Conservation (phyloP, 805 yeast species). For the Candida adriatica region DNA sequence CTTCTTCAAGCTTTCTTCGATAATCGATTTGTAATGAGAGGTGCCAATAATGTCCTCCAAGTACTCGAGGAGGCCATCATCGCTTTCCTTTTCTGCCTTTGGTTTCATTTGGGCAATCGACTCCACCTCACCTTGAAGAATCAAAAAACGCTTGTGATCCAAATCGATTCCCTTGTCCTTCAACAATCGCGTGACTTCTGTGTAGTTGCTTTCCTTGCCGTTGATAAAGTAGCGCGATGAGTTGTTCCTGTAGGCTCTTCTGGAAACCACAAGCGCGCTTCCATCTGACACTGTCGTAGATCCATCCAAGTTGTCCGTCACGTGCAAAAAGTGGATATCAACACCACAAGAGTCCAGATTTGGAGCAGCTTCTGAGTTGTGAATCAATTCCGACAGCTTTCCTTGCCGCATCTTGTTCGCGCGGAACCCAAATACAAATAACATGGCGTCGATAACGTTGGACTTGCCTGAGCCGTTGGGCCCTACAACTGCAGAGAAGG, state of each 20-base stretch:
- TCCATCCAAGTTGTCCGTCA: conserved; percentile 49
- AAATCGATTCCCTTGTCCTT: conserved; percentile 84
- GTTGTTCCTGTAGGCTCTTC: conserved; percentile 74
- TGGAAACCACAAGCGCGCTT: conserved; percentile 57
- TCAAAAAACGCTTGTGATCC: conserved; percentile 90
- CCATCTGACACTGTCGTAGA: conserved; percentile 41
- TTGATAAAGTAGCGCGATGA: conserved; percentile 75
- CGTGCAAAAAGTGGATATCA: conserved; percentile 81
- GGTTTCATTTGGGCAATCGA: conserved; percentile 98
- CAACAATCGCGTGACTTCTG: conserved; percentile 69
- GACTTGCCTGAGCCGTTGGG: conserved; percentile 99
- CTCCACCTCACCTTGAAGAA: conserved; percentile 97
- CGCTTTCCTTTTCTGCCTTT: conserved; percentile 86
- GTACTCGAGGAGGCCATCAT: conserved; percentile 91
- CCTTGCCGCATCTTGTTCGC: conserved; percentile 97
- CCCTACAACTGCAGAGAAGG: conserved; percentile 96
- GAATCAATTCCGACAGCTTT: conserved; percentile 86
- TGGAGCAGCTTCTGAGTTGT: conserved; percentile 73
- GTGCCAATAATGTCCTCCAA: conserved; percentile 97
- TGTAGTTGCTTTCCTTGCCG: conserved; percentile 59
- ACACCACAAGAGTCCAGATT: conserved; percentile 74
- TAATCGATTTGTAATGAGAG: conserved; percentile 66
- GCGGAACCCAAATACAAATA: conserved; percentile 94
- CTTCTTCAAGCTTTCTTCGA: conserved; percentile 54
- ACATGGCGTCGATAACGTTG: conserved; percentile 91